These are phyloP conservation scores for Trametes gibbosa DNA, from an alignment of 768 basidiomycete species.

Conservation along the genomic window DNA sequence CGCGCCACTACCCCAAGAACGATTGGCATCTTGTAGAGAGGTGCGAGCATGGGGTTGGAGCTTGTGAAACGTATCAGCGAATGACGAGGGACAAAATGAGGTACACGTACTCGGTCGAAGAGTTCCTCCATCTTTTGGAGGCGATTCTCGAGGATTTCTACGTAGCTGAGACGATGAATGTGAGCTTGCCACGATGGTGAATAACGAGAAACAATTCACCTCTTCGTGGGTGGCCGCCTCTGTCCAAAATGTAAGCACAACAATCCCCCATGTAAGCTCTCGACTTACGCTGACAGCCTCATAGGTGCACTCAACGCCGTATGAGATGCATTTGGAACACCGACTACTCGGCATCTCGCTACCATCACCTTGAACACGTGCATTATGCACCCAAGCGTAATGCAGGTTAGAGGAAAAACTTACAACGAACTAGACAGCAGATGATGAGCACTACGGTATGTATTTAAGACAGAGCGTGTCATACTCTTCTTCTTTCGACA, in stretches of 20 bases:
- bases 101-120: conserved; percentile 16
- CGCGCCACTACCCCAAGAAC: neutral
- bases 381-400: neutral
- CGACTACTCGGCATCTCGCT: conserved; percentile 10
- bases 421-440: conserved; percentile 25
- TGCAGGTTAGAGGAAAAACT: neutral
- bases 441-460: conserved; percentile 28
- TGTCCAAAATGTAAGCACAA: neutral
- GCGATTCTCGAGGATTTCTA: conserved; percentile 21
- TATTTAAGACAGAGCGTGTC: conserved; percentile 30
- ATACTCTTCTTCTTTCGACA: conserved; percentile 33
- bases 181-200: no score
- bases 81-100: neutral
- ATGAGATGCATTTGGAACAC: conserved; percentile 13
- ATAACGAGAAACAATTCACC: neutral
- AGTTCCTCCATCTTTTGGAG: conserved; percentile 24
- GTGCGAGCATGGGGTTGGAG: neutral
- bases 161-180: conserved; percentile 13
- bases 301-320: conserved; percentile 14
- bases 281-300: conserved; percentile 8
- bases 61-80: neutral
- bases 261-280: neutral
- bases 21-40: neutral
- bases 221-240: conserved; percentile 14
- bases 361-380: conserved; percentile 12